Percentiles rank a stretch among this genome's conserved stretches.
These are phyloP conservation scores for Saccharomycopsis babjevae DNA, from an alignment of 805 yeast genomes.

Conservation along the genomic window DNA sequence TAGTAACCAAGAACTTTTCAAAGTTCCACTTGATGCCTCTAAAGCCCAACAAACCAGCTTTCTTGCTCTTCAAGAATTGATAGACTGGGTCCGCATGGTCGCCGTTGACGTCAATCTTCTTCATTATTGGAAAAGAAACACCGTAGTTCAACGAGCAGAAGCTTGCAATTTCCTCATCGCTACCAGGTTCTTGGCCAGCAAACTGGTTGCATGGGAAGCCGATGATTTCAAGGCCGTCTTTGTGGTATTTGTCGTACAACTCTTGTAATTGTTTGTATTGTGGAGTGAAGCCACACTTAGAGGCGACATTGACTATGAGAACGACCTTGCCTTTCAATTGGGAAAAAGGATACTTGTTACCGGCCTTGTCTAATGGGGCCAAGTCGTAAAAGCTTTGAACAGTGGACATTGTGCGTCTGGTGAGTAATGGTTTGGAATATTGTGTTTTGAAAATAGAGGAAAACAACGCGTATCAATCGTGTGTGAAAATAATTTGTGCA, in stretches of 20 bases:
- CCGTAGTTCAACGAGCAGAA: conserved; percentile 82
- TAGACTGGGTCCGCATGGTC: conserved; percentile 69
- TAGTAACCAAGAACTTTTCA: conserved; percentile 53
- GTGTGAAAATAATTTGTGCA: too few species aligned
- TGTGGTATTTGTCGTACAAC: conserved; percentile 55
- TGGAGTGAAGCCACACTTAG: conserved; percentile 76
- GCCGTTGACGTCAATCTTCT: conserved; percentile 88
- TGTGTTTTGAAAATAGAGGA: neutral
- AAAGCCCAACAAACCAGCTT: conserved; percentile 53
- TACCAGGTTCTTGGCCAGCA: conserved; percentile 69
- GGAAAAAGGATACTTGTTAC: conserved; percentile 47
- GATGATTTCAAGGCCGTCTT: conserved; percentile 54
- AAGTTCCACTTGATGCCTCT: conserved; percentile 72
- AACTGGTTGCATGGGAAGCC: conserved; percentile 93
- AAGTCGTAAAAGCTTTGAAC: conserved; percentile 47
- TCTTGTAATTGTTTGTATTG: conserved; percentile 69
- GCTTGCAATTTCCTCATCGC: conserved; percentile 55
- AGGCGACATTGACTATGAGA: conserved; percentile 77
- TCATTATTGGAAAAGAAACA: conserved; percentile 81
- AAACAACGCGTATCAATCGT: neutral
- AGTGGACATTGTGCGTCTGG: neutral
- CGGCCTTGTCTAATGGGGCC: conserved; percentile 50
- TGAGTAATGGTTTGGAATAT: neutral
- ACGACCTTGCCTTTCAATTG: conserved; percentile 72
- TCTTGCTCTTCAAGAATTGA: conserved; percentile 58